Percentiles rank a stretch among this genome's conserved stretches.
These are phyloP conservation scores for Coniella lustricola DNA, from an alignment of 2,329 filamentous ascomycete genomes.

Conservation along the genomic window DNA sequence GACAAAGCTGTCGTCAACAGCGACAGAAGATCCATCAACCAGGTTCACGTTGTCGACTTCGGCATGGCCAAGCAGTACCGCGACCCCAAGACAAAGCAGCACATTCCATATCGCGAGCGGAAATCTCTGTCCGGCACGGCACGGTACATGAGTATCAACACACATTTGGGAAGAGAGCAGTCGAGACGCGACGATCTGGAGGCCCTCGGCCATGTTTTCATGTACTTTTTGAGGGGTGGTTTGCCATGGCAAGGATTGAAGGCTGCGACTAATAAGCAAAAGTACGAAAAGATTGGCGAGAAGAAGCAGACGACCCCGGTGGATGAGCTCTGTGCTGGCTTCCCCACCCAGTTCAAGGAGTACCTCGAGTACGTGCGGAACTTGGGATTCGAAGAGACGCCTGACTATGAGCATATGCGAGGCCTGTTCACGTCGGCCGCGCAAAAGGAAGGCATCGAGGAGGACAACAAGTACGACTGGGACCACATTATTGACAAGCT, in stretches of 20 bases:
- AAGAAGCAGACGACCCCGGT: constrained; percentile 98
- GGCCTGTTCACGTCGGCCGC: constrained; percentile 87
- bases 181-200: constrained; percentile 94
- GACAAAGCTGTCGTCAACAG: constrained; percentile 59
- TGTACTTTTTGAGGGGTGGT: constrained; percentile 67
- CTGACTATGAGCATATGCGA: constrained; percentile 95
- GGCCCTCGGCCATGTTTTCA: constrained; percentile 69
- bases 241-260: constrained; percentile 68
- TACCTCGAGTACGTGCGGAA: constrained; percentile 97
- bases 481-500: constrained; percentile 38
- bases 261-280: constrained; percentile 80
- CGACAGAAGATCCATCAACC: constrained; percentile 54
- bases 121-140: constrained; percentile 96
- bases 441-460: constrained; percentile 57
- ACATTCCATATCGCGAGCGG: constrained; percentile 94
- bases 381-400: constrained; percentile 95
- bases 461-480: constrained; percentile 99
- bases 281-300: constrained; percentile 99
- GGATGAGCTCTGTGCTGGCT: constrained; percentile 93
- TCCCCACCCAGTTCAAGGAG: constrained; percentile 95
- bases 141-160: constrained; percentile 99
- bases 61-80: constrained; percentile 99
- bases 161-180: constrained; percentile 91
- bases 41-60: constrained; percentile 98
- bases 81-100: constrained; percentile 97